Conservation (phyloP, 179 eudicot genomes). For the Silene noctiflora region DNA sequence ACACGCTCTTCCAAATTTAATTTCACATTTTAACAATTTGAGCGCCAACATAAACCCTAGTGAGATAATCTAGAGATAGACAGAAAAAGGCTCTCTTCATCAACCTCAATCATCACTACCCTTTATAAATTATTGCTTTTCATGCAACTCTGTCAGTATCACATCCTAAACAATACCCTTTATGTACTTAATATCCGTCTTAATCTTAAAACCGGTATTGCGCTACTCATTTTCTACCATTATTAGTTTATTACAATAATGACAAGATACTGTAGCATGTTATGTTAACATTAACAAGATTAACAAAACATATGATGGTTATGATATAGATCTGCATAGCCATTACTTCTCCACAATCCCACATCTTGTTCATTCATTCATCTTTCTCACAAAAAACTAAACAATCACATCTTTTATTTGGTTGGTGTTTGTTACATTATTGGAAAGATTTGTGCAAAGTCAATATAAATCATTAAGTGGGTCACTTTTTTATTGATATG, state of each 20-base stretch:
- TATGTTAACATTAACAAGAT: not conserved
- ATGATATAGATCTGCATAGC: slow-evolving; percentile 32
- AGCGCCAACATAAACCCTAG: slow-evolving; percentile 42
- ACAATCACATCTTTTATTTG: not conserved
- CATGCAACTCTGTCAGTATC: slow-evolving; percentile 14
- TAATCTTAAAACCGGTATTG: not conserved
- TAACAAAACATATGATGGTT: not conserved
- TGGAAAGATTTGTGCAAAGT: slow-evolving; percentile 27
- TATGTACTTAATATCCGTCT: not conserved
- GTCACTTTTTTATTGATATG: slow-evolving; percentile 28
- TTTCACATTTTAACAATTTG: slow-evolving; percentile 23
- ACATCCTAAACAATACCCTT: not conserved
- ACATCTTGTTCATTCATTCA: slow-evolving; percentile 3
- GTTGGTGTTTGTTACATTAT: slow-evolving; percentile 27
- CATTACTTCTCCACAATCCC: slow-evolving; percentile 34
- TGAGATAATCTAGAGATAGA: slow-evolving; percentile 20
- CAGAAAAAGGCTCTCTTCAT: not conserved
- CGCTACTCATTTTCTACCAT: not conserved
- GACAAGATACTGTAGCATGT: not conserved
- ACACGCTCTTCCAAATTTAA: slow-evolving; percentile 17
- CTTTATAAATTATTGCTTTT: slow-evolving; percentile 23
- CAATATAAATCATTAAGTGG: slow-evolving; percentile 17
- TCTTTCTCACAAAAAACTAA: slow-evolving; percentile 12
- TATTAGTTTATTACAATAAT: not conserved
- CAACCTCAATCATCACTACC: slow-evolving; percentile 22